These are phyloP conservation scores for Podaxis mareebaensis DNA, from an alignment of 768 basidiomycete genomes.

Conservation along the genomic window DNA sequence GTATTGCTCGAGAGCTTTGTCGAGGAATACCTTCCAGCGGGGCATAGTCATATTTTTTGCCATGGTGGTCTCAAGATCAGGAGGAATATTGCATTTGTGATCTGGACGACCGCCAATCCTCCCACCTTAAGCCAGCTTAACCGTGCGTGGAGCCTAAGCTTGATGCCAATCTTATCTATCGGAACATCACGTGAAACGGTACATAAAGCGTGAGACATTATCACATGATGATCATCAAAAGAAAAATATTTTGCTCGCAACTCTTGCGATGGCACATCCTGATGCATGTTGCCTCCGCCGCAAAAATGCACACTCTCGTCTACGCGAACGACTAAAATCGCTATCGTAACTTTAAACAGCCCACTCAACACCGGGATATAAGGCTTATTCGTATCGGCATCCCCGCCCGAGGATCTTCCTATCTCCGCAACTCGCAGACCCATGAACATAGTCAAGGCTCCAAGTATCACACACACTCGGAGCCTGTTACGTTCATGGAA, in stretches of 20 bases:
- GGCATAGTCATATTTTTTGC: background rate
- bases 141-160: background rate
- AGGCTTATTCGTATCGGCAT: too few species aligned
- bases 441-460: constrained; percentile 72
- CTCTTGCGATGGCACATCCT: background rate
- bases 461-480: constrained; percentile 44
- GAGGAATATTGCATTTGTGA: background rate
- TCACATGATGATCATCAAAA: background rate
- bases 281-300: background rate
- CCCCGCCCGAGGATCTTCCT: too few species aligned
- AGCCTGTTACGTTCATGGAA: constrained; percentile 80
- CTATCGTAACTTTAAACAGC: background rate
- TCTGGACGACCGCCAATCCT: background rate
- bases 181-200: background rate
- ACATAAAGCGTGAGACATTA: background rate
- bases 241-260: background rate
- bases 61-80: background rate
- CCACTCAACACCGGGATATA: too few species aligned
- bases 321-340: background rate
- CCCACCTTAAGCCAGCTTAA: background rate
- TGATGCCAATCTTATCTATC: background rate
- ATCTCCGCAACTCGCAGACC: constrained; percentile 19
- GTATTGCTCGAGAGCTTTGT: constrained; percentile 13
- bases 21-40: constrained; percentile 17
- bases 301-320: background rate